These are phyloP conservation scores for Globisporangium splendens DNA, from an alignment of 352 stramenopile genomes.

Conservation along the genomic window DNA sequence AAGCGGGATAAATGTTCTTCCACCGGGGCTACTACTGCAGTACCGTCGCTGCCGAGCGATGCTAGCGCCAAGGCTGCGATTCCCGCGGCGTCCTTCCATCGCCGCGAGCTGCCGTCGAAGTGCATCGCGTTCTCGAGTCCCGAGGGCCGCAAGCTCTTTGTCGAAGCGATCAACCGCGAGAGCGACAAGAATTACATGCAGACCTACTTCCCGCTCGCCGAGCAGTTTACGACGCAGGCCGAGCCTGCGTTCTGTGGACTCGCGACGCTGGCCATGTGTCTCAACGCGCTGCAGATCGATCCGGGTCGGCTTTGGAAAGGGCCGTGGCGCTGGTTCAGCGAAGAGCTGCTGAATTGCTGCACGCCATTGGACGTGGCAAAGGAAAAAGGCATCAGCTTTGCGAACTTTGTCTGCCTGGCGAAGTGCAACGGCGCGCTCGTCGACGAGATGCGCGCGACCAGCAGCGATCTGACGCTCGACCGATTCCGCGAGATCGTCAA, in stretches of 20 bases:
- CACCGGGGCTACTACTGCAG: too few species aligned
- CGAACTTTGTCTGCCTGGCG: slow-evolving; percentile 68
- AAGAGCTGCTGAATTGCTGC: slow-evolving; percentile 83
- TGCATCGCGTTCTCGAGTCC: slow-evolving; percentile 83
- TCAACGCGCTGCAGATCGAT: slow-evolving; percentile 78
- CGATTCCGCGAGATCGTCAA: slow-evolving; percentile 68
- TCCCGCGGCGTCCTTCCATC: slow-evolving; percentile 66
- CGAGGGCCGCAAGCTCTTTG: slow-evolving; percentile 83
- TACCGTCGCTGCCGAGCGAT: background rate
- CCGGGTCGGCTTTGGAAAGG: slow-evolving; percentile 75
- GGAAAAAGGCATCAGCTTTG: slow-evolving; percentile 67
- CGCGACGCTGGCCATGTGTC: slow-evolving; percentile 79
- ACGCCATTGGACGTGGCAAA: slow-evolving; percentile 66
- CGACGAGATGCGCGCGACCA: slow-evolving; percentile 37
- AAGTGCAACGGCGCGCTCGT: slow-evolving; percentile 58
- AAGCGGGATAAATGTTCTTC: background rate
- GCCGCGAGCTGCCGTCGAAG: slow-evolving; percentile 69
- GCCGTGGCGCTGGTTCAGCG: slow-evolving; percentile 79
- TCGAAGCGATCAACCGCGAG: slow-evolving; percentile 46
- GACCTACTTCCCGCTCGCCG: slow-evolving; percentile 91
- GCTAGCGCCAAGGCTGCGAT: background rate
- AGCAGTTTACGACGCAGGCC: slow-evolving; percentile 89
- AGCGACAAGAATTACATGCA: slow-evolving; percentile 65
- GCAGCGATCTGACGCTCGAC: slow-evolving; percentile 42
- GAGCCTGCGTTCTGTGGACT: slow-evolving; percentile 91